phyloP scores from a whole-genome alignment of 1,284 basidiomycete species.

The Puccinia hordei region DNA sequence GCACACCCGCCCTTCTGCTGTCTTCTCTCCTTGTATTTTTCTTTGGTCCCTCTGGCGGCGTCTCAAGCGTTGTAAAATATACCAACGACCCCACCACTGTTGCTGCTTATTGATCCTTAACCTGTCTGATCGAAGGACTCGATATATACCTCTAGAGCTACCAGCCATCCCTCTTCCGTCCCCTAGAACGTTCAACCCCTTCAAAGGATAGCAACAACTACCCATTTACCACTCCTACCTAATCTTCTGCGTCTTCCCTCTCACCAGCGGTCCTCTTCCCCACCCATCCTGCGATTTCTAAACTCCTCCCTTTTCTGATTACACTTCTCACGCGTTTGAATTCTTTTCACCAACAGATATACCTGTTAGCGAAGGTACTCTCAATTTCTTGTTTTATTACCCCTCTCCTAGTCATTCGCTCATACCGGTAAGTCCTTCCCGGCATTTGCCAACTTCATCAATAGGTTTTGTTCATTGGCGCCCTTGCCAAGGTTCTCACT shows the following conservation, averaged over 20 bases:
- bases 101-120: constrained; percentile 15
- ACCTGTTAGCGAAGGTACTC: neutral
- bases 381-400: constrained; percentile 23
- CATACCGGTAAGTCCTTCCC: neutral
- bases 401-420: constrained; percentile 17
- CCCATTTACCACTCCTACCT: neutral
- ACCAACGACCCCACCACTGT: neutral
- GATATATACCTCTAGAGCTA: neutral
- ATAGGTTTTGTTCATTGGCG: neutral
- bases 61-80: constrained; percentile 5
- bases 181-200: constrained; percentile 6
- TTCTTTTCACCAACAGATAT: constrained; percentile 1
- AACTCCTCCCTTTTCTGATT: neutral
- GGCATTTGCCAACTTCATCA: neutral
- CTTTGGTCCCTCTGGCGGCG: constrained; percentile 1
- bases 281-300: neutral
- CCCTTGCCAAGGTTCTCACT: neutral
- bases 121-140: neutral
- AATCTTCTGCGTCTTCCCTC: neutral
- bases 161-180: neutral
- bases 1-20: constrained; percentile 27
- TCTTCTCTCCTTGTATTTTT: constrained; percentile 31
- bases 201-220: neutral
- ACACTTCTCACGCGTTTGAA: neutral
- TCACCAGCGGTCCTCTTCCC: neutral